Evolutionary conservation across 805 yeast species (phyloP), one percentile per base, ranked within the genome.

Genomic region (Brettanomyces anomalus): DNA sequence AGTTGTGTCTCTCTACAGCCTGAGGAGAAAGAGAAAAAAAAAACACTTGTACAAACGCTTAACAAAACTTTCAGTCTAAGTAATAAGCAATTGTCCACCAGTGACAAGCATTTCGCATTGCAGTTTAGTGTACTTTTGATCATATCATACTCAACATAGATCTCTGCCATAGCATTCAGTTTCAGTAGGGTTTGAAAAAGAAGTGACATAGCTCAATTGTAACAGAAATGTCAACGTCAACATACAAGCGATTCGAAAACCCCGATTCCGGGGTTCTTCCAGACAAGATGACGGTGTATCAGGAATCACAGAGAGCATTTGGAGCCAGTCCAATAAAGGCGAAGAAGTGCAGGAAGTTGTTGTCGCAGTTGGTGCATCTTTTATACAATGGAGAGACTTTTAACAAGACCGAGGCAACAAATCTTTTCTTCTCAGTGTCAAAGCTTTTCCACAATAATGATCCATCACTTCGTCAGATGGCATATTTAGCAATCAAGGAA

Each of bases 261-360:
- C 60, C 76, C 43, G 85, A 74, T 51, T 70, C 82, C 40, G 79
- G 81, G 44, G 68, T 72, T 30, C 63, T 76, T 53, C 94, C 95
- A 44, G 97, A 93, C 66, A 89, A 89, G 66, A 93, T 93, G 97
- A 82, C 96, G 10, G 89, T 93, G 49, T 90, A 84, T 64, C 98
- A 93, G 66, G 96, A 89, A 61, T 89, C 97, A 70, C 70, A 86
- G 57, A 85, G 85, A 52, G 89, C 85, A 47, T 93, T 93, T 74
- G 90, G 89, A 68, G 86, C 89, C 49, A 75, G 93, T 36, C 95
- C 95, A 10, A 82, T 89, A 46, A 81, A 85, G 55, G 85, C 97
- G 21, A 83, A 81, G 54, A 83, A 83, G 64, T 88, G 96, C 58
- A 85, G 98, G 54, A 62, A 71, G 46, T 68, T 90, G 58, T 73